These are phyloP conservation scores for Danielia oregonensis DNA, from an alignment of 805 yeast genomes.

Conservation along the genomic window DNA sequence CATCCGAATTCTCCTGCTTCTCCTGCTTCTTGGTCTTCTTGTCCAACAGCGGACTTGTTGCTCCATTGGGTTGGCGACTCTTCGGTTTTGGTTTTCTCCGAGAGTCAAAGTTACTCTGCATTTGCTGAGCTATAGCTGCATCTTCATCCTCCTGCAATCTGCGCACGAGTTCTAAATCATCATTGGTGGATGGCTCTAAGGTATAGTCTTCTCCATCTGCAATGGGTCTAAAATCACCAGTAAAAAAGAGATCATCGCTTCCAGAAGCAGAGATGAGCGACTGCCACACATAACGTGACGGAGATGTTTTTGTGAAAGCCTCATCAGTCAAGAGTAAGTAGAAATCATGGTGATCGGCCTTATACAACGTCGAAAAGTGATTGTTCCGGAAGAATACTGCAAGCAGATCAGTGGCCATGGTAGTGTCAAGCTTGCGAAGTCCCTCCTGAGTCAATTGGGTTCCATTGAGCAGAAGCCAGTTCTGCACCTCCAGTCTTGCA, in stretches of 20 bases:
- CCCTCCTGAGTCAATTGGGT: constrained; percentile 80
- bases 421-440: constrained; percentile 39
- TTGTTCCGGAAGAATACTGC: constrained; percentile 84
- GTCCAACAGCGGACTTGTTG: constrained; percentile 3
- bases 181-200: constrained; percentile 3
- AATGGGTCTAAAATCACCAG: constrained; percentile 59
- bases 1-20: too few relatives aligned
- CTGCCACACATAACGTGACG: constrained; percentile 70
- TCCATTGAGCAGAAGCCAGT: constrained; percentile 54
- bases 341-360: constrained; percentile 44
- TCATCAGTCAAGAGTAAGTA: constrained; percentile 72
- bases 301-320: constrained; percentile 47
- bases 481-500: constrained; percentile 17
- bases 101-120: constrained; percentile 35
- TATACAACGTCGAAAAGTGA: constrained; percentile 74
- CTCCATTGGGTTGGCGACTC: too few relatives aligned
- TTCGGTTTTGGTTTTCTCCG: constrained; percentile 3
- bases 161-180: constrained; percentile 21
- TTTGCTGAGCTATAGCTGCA: constrained; percentile 41
- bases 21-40: constrained; percentile 6
- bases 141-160: constrained; percentile 59
- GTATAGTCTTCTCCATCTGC: constrained; percentile 19
- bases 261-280: constrained; percentile 67
- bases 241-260: constrained; percentile 61
- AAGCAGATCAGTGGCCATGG: constrained; percentile 50